Base-by-base conservation (phyloP, 2,329 filamentous ascomycete genomes). In the Pestalotiopsis sp. region DNA sequence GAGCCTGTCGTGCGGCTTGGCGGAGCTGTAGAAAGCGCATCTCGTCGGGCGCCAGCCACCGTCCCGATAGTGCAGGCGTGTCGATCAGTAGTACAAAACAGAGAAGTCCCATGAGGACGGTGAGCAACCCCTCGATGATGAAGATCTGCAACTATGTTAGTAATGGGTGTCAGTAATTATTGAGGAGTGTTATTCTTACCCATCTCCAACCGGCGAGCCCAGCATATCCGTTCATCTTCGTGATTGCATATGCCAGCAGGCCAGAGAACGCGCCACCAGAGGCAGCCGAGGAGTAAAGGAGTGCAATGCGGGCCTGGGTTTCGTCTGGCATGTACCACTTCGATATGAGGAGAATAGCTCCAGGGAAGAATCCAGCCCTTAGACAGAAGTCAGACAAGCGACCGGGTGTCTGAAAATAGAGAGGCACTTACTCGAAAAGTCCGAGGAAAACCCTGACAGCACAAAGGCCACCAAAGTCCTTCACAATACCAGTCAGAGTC, bases 1-100 rank as follows among this genome's bases (percentile, higher is more conserved):
- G 23, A 12, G 11, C 11, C 20, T 36, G 23, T 3, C 57, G 57
- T 6, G 57, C 57, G 57, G 57, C 57, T 12, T 59, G 57, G 27
- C 57, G 69, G 23, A 83, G 75, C 65, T 82, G 79, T 1, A 83
- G 76, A 56, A 77, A 83, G n/a, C 80, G 78, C 45, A 80, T 81
- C 73, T 83, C 80, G 57, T 59, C 57, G 20, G 57, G 57, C 20
- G 20, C 23, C 1, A 59, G 56, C 65, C 65, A 67, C 6, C 66
- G 38, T 3, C 58, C 38, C 81, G 63, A 82, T 82, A 73, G 86
- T 0, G 77, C 73, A 0, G 83, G 82, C 1, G 78, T 80, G 73
- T 85, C 82, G 23, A 80, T 84, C 23, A 85, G 81, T 3, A 89
- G 78, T 72, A 86, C 81, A 74, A 83, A 82, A 75, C 82, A 84